Conservation (phyloP, 2,329 filamentous ascomycete species). For the Xylariaceae sp. region DNA sequence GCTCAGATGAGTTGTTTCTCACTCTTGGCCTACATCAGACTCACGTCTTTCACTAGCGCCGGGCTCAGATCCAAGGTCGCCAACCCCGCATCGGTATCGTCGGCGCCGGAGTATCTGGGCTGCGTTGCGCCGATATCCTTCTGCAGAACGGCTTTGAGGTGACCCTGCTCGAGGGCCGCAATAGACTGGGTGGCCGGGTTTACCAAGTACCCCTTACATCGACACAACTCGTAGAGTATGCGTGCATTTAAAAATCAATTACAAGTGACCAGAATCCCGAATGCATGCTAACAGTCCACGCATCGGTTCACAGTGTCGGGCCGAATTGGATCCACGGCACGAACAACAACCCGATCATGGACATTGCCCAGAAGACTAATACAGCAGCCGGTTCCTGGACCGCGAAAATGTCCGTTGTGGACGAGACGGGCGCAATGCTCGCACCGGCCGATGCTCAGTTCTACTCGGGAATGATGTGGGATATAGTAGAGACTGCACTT, state of each 20-base stretch:
- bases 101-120: conserved; percentile 63
- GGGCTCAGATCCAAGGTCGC: conserved; percentile 23
- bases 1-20: conserved; percentile 27
- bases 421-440: conserved; percentile 50
- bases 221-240: conserved; percentile 41
- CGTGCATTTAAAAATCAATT: not conserved
- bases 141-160: conserved; percentile 60
- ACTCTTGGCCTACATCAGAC: conserved; percentile 15
- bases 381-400: conserved; percentile 47
- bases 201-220: conserved; percentile 46
- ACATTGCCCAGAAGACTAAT: conserved; percentile 57
- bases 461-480: conserved; percentile 56
- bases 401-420: conserved; percentile 49
- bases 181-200: conserved; percentile 62
- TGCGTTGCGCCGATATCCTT: conserved; percentile 65
- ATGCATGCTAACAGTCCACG: conserved; percentile 1
- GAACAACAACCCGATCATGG: conserved; percentile 62
- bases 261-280: not conserved
- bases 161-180: conserved; percentile 62
- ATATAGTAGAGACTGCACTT: conserved; percentile 63
- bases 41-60: conserved; percentile 26
- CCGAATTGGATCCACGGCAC: conserved; percentile 81
- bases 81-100: conserved; percentile 59
- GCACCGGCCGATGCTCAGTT: conserved; percentile 40
- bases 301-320: conserved; percentile 38